These are phyloP conservation scores for Meira miltonrushii DNA, from an alignment of 1,284 basidiomycete genomes.

Conservation along the genomic window DNA sequence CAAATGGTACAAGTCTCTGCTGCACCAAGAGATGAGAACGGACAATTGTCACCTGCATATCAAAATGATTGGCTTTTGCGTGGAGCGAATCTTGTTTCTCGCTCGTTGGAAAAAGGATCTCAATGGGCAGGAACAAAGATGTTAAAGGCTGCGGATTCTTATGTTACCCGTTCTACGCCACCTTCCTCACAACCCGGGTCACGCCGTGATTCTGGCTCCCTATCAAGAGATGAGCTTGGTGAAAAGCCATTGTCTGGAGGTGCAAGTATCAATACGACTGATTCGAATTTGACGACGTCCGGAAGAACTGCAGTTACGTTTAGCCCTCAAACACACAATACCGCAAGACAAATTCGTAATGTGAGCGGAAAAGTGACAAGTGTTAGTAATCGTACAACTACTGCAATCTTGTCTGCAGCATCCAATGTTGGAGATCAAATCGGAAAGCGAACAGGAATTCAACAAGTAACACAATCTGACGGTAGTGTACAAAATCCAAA, in stretches of 20 bases:
- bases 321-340: not conserved
- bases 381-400: conserved; percentile 28
- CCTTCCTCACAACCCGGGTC: not conserved
- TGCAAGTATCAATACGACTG: not conserved
- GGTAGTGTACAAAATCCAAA: conserved; percentile 28
- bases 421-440: conserved; percentile 46
- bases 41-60: conserved; percentile 18
- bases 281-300: conserved; percentile 1
- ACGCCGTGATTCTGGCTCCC: too few relatives aligned
- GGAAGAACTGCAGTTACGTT: conserved; percentile 7
- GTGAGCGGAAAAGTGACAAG: conserved; percentile 2
- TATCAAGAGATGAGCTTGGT: not conserved
- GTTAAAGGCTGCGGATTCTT: conserved; percentile 9
- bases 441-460: conserved; percentile 49
- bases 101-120: conserved; percentile 27
- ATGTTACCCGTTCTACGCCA: conserved; percentile 14
- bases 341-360: conserved; percentile 3
- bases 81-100: conserved; percentile 41
- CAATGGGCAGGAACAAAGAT: conserved; percentile 3
- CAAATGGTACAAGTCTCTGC: conserved; percentile 1
- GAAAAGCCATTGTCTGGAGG: not conserved
- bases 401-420: conserved; percentile 43
- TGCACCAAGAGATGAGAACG: not conserved
- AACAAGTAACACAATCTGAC: conserved; percentile 30
- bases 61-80: conserved; percentile 31